Base-by-base conservation (phyloP, 495 filamentous ascomycete species). In the Penicillium ochrochloron region DNA sequence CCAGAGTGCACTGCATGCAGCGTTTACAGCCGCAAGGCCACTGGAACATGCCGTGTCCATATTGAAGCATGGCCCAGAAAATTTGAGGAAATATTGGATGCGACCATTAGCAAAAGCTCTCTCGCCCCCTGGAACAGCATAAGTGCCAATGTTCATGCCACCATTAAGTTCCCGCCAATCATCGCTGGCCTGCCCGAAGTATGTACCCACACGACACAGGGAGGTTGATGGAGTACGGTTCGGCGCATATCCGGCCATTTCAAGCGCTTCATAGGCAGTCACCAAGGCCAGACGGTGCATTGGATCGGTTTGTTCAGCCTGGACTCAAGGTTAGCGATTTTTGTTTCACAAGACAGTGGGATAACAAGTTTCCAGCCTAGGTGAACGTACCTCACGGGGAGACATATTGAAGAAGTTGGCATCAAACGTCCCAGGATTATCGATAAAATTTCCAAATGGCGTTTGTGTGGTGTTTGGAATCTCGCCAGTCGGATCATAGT, bases 41-140 rank as follows among this genome's bases (percentile, higher is more conserved):
- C 86, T 90, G 17, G 89, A 91, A 68, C 91, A 94, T 17, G 90
- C 91, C 0, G 91, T 91, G 66, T 94, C 91, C 35, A 93, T 80
- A 66, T 82, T 88, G 72, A 87, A 84, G 54, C 86, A 90, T 1
- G 89, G 89, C 2, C 91, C 91, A 44, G 81, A 84, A 68, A 89
- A 90, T 33, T 84, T 86, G 63, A 90, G 88, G 23, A 51, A 48
- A 35, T 65, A 65, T 14, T 65, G 62, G 69, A 87, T 86, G 58
- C 82, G 82, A 7, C 68, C 89, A 0, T 87, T 86, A 0, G 84
- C 84, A 61, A 93, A 93, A 3, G 90, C 91, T 17, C 90, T 84
- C 5, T 86, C 82, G 66, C 86, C 88, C 42, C 91, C 91, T 0
- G 91, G 88, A 66, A 92, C 90, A 77, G 80, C 92, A 72, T 94